Conservation (phyloP, 331 rosid genomes). For the Acacia concinna region DNA sequence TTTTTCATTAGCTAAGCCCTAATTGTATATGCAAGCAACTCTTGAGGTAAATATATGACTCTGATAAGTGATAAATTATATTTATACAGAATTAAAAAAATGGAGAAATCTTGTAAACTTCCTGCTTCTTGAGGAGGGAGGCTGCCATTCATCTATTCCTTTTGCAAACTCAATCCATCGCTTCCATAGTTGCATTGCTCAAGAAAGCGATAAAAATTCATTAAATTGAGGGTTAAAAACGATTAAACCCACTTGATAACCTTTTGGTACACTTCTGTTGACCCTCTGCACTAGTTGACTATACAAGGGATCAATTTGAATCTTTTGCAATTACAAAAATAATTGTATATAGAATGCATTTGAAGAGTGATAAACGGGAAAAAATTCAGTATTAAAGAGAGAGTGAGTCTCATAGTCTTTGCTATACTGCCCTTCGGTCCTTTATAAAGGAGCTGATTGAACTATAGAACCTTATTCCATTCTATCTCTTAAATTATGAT, state of each 20-base stretch:
- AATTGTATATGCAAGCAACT: slow-evolving; percentile 36
- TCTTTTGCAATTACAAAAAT: background rate
- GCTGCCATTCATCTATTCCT: background rate
- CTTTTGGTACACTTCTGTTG: background rate
- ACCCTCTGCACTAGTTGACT: background rate
- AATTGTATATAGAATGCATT: no score
- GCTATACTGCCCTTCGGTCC: no score
- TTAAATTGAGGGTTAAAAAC: background rate
- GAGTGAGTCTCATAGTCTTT: background rate
- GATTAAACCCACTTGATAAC: background rate
- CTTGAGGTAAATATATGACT: slow-evolving; percentile 27
- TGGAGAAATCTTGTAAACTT: background rate
- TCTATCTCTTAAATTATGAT: no score
- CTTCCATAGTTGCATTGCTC: background rate
- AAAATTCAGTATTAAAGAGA: background rate
- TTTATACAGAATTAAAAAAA: background rate
- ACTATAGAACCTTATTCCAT: no score
- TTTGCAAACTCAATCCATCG: background rate
- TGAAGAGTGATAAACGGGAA: background rate
- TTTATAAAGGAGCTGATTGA: no score
- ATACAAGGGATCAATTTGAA: background rate
- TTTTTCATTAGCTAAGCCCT: slow-evolving; percentile 21
- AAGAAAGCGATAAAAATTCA: background rate
- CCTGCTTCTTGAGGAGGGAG: background rate
- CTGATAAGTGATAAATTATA: slow-evolving; percentile 16